phyloP scores from a whole-genome alignment of 108 stramenopile species.

The Nitzschia sp. region DNA sequence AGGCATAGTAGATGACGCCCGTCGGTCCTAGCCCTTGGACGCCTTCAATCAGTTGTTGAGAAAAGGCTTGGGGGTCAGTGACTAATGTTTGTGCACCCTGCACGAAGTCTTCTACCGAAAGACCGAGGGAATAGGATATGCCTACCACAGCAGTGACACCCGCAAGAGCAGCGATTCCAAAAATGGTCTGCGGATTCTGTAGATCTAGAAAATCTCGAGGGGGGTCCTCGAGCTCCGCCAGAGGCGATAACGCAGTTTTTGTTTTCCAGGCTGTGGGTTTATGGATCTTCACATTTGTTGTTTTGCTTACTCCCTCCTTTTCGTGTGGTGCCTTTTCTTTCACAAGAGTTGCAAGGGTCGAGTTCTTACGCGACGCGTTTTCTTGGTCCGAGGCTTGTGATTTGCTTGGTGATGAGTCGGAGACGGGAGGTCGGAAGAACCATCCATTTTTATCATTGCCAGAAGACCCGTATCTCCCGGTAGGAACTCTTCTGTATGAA shows the following conservation, averaged over 20 bases:
- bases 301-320: neutral
- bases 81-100: neutral
- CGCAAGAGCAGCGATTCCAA: neutral
- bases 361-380: too few relatives aligned
- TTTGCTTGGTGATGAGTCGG: neutral
- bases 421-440: neutral
- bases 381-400: too few relatives aligned
- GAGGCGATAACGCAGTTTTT: neutral
- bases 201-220: neutral
- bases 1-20: slow-evolving; percentile 12
- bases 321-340: neutral
- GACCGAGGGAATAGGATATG: neutral
- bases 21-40: slow-evolving; percentile 21
- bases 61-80: neutral
- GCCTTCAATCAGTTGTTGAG: neutral
- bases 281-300: neutral
- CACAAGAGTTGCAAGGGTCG: neutral
- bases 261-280: neutral
- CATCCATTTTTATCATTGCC: neutral
- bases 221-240: neutral
- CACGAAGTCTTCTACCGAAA: neutral
- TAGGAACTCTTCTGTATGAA: too few relatives aligned
- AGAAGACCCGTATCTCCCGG: too few relatives aligned
- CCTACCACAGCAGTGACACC: neutral
- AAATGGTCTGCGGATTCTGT: neutral